These are phyloP conservation scores for Coemansia sp. DNA, from an alignment of 192 early-diverging fungal genomes.

Conservation along the genomic window DNA sequence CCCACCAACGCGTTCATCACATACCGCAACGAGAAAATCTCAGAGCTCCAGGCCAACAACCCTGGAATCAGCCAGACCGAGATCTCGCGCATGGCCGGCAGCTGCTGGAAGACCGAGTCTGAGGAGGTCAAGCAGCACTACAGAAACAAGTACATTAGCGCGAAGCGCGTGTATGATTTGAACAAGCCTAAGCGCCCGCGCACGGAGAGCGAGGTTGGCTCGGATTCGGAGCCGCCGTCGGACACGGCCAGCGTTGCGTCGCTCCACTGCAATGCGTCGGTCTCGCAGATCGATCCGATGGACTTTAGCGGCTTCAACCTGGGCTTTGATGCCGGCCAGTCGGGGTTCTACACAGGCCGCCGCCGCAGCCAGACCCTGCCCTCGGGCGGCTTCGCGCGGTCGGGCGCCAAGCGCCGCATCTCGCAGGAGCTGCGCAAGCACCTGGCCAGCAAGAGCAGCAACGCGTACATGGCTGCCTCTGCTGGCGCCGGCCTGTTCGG, in stretches of 20 bases:
- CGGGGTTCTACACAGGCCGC: conserved; percentile 31
- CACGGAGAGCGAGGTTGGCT: conserved; percentile 21
- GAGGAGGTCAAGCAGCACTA: conserved; percentile 43
- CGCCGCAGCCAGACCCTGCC: conserved; percentile 53
- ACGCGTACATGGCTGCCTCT: conserved; percentile 22
- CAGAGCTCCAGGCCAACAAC: conserved; percentile 32
- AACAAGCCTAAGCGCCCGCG: conserved; percentile 31
- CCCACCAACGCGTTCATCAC: conserved; percentile 52
- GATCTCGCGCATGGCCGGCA: conserved; percentile 51
- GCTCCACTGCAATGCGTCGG: background rate
- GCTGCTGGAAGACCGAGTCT: conserved; percentile 46
- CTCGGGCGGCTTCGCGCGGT: conserved; percentile 27
- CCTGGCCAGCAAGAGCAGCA: conserved; percentile 42
- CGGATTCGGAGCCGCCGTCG: conserved; percentile 20
- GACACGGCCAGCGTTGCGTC: conserved; percentile 14
- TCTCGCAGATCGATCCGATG: background rate
- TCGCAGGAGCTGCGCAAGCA: conserved; percentile 53
- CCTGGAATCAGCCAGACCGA: conserved; percentile 49
- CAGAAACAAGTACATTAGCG: conserved; percentile 27
- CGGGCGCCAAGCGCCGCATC: conserved; percentile 44
- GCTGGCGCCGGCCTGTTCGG: background rate
- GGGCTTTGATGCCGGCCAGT: conserved; percentile 18
- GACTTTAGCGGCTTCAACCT: conserved; percentile 13
- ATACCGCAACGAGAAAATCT: conserved; percentile 50
- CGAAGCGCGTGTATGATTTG: conserved; percentile 39